These are phyloP conservation scores for Nannochloropsis oceanica DNA, from an alignment of 108 stramenopile genomes.

Conservation along the genomic window DNA sequence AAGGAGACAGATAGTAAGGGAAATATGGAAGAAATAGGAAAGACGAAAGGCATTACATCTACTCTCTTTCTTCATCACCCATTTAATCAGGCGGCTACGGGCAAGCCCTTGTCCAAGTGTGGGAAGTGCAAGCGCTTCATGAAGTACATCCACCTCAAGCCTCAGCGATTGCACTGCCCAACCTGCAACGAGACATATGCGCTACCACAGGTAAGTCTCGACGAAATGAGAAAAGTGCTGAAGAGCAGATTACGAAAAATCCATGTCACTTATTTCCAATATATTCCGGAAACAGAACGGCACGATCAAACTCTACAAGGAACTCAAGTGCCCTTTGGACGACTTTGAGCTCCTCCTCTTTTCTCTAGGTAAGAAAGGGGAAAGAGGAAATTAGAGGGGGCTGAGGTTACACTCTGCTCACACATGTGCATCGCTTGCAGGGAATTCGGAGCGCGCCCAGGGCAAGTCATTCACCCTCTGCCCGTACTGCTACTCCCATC, in stretches of 20 bases:
- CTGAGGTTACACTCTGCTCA: not conserved
- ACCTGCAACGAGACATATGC: slow-evolving; percentile 5
- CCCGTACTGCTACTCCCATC: slow-evolving; percentile 6
- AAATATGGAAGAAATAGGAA: not conserved
- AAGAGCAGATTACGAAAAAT: not conserved
- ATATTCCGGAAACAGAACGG: not conserved
- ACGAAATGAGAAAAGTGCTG: not conserved
- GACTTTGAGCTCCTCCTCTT: slow-evolving; percentile 10
- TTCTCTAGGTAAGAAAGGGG: not conserved
- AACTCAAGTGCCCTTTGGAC: slow-evolving; percentile 1
- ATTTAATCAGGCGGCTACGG: not conserved
- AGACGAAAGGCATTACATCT: not conserved
- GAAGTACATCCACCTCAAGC: not conserved
- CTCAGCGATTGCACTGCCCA: slow-evolving; percentile 1
- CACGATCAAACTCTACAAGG: slow-evolving; percentile 13
- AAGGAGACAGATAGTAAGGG: not conserved
- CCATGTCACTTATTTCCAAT: not conserved
- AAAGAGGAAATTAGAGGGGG: not conserved
- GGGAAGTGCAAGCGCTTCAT: slow-evolving; percentile 7
- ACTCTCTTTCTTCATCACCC: not conserved
- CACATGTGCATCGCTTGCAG: not conserved
- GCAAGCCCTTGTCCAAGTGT: slow-evolving; percentile 4
- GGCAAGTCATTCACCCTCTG: slow-evolving; percentile 10
- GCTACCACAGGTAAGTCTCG: not conserved
- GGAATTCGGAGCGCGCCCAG: not conserved